Conservation (phyloP, 2,329 filamentous ascomycete species). For the Leptosphaerulina australis region DNA sequence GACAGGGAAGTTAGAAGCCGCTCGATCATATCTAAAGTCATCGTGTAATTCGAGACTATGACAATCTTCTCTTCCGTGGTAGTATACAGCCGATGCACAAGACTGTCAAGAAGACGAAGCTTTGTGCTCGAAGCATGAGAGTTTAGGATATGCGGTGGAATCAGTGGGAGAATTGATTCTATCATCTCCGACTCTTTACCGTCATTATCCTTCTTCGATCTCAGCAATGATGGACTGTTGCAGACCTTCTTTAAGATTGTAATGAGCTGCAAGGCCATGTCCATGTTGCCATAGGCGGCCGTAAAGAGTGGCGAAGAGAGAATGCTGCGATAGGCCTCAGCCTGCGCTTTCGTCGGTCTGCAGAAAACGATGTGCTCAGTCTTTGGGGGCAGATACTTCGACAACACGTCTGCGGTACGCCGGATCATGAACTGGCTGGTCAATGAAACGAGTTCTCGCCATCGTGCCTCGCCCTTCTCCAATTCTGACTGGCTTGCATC, state of each 20-base stretch:
- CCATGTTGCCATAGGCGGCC: conserved; percentile 64
- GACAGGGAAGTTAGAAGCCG: conserved; percentile 65
- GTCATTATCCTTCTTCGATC: conserved; percentile 56
- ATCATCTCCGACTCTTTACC: conserved; percentile 56
- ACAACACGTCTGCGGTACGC: conserved; percentile 68
- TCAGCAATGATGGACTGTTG: conserved; percentile 70
- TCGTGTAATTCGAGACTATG: conserved; percentile 77
- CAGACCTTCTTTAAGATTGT: conserved; percentile 76
- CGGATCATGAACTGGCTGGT: conserved; percentile 70
- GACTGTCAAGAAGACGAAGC: conserved; percentile 68
- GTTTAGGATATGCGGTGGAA: conserved; percentile 62
- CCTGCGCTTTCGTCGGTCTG: conserved; percentile 65
- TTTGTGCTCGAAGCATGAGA: conserved; percentile 68
- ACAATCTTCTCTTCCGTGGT: conserved; percentile 73
- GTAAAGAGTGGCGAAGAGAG: conserved; percentile 69
- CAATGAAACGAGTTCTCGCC: conserved; percentile 64
- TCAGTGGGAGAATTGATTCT: conserved; percentile 54
- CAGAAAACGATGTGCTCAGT: conserved; percentile 72
- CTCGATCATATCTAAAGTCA: conserved; percentile 70
- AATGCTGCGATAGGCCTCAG: conserved; percentile 66
- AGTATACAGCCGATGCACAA: conserved; percentile 65
- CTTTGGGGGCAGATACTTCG: conserved; percentile 69
- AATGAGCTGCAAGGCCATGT: conserved; percentile 70
- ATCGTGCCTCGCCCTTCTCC: conserved; percentile 67
- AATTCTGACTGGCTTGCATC: conserved; percentile 65